Base-by-base conservation (phyloP, 805 yeast species). In the Candida endomychidarum region DNA sequence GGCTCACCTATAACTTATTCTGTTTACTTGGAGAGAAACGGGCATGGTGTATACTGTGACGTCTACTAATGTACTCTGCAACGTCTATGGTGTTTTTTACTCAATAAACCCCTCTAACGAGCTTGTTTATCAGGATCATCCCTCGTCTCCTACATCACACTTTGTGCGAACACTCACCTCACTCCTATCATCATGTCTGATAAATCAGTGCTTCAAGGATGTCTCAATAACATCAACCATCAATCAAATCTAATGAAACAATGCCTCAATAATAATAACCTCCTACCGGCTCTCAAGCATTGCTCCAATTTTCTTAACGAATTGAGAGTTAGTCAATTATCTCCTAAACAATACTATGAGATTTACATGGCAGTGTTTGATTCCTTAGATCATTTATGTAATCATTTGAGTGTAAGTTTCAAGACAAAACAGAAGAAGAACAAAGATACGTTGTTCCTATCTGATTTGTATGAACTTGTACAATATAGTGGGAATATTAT, bases 301-400 rank as follows among this genome's bases (percentile, higher is more conserved):
- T 87, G 95, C 23, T 79, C 95, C 22, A 78, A 82, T 20, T 80
- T 89, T 66, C 70, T 93, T 40, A 80, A 81, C 23, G 97, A 90
- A 62, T 67, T 91, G 38, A 72, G 97, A 40, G 84, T 91, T 3
- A 78, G 83, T 36, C 70, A 72, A 34, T 68, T 88, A 43, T 74
- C 87, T 2, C 97, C 99, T 0, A 89, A 89, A 57, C 90, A 86
- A 60, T 93, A 93, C 71, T 93, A 93, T 60, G 98, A 90, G 61
- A 65, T 93, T 31, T 93, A 91, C 65, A 83, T 86, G 47, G 70
- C 83, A 34, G 82, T 85, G 2, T 90, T 81, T 53, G 98, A 93
- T 61, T 83, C 95, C 0, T 66, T 93, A 57, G 83, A 83, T 25
- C 63, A 74, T 28, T 68, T 93, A 25, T 76, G 89, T 0, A 64